These are phyloP conservation scores for Coniochaeta sp. DNA, from an alignment of 2,329 filamentous ascomycete genomes.

Conservation along the genomic window DNA sequence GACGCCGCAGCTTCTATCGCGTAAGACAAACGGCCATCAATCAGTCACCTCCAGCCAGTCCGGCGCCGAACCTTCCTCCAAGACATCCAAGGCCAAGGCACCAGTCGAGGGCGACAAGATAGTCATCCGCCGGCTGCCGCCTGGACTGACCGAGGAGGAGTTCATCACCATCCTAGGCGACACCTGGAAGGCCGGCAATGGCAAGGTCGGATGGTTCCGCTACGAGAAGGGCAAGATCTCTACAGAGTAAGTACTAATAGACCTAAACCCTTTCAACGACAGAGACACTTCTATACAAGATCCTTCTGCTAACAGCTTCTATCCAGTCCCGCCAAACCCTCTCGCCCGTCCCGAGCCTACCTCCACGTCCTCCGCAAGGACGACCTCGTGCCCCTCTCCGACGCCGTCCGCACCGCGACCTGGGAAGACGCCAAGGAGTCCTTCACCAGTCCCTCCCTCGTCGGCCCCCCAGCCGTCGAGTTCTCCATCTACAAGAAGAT, in stretches of 20 bases:
- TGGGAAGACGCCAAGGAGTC: slow-evolving; percentile 82
- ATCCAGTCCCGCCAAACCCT: slow-evolving; percentile 67
- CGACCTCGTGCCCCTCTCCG: slow-evolving; percentile 59
- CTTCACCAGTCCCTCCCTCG: slow-evolving; percentile 60
- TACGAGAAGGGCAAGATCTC: slow-evolving; percentile 66
- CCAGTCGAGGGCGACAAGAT: slow-evolving; percentile 69
- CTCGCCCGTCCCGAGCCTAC: slow-evolving; percentile 72
- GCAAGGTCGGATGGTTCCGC: slow-evolving; percentile 77
- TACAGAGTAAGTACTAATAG: slow-evolving; percentile 63
- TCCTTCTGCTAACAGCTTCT: too few relatives aligned
- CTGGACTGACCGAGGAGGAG: slow-evolving; percentile 74
- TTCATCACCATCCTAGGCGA: slow-evolving; percentile 65
- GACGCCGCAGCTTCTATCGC: slow-evolving; percentile 19
- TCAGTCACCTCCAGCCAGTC: slow-evolving; percentile 26
- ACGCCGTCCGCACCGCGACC: slow-evolving; percentile 57
- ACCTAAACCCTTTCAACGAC: too few relatives aligned
- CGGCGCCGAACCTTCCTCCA: slow-evolving; percentile 21
- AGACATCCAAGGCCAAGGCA: slow-evolving; percentile 38
- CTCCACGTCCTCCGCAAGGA: slow-evolving; percentile 70
- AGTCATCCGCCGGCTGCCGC: slow-evolving; percentile 75
- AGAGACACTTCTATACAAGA: too few relatives aligned
- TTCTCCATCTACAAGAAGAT: slow-evolving; percentile 79
- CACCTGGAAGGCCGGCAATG: slow-evolving; percentile 74
- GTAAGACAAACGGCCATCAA: slow-evolving; percentile 42
- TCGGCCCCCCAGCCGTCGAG: slow-evolving; percentile 74